Evolutionary conservation across 495 filamentous ascomycete genomes (phyloP), one percentile per base, ranked within the genome.

Genomic region (Tuber umbilicatum): DNA sequence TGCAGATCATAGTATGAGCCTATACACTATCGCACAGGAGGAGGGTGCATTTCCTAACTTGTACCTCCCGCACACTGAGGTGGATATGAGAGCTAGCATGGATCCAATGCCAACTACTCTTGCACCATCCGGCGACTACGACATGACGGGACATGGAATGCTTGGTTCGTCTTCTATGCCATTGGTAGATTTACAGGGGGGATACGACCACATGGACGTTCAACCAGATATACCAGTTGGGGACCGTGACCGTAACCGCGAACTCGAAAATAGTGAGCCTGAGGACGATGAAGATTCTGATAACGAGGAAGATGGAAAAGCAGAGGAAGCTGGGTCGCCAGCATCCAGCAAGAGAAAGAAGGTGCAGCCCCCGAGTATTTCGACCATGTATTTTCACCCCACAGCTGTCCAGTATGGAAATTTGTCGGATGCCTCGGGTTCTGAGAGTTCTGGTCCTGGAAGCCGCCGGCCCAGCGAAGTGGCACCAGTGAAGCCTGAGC

Each of bases 301-400:
- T 31, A 31, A 41, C 73, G 71, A 73, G 74, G 76, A 73, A 35
- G 70, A 81, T 31, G 70, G 72, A 73, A 75, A 75, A 70, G 68
- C 41, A 60, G 73, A 37, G 16, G 73, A 79, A 68, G 42, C 69
- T 68, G 68, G 70, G 23, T 76, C 74, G 17, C 68, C 41, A 19
- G 70, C 71, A 37, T 72, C 77, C 47, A 67, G 71, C 42, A 78
- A 70, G 68, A 78, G 69, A n/a, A 78, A 70, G 43, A 67, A 71
- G 38, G 72, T 64, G 14, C 69, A 69, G n/a, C 71, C 72, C 45
- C 43, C 69, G n/a, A 71, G 55, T 35, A 74, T 79, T 41, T 79
- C 77, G 17, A 79, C 80, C 37, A 73, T 79, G 14, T 81, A 81
- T 45, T 81, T 81, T 68, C 79, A 81, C 69, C 76, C 79, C n/a